Conservation (phyloP, 2,329 filamentous ascomycete species). For the Orbilia ellipsospora region DNA sequence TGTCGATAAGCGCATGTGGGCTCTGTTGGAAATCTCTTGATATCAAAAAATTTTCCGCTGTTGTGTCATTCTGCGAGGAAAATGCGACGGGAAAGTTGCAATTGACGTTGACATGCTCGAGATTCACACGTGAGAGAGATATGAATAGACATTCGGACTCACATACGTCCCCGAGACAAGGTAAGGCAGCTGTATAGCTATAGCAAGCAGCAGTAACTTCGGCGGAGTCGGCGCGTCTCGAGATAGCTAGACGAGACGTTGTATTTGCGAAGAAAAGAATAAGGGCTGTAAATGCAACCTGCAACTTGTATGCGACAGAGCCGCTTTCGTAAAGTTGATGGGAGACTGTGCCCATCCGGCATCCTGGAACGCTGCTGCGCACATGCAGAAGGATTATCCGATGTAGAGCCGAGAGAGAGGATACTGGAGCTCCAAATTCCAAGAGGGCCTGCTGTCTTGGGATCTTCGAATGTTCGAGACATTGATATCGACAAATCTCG, state of each 20-base stretch:
- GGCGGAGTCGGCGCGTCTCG: neutral
- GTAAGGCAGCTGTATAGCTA: conserved; percentile 10
- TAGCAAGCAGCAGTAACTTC: conserved; percentile 3
- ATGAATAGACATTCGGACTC: conserved; percentile 1
- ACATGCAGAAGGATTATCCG: conserved; percentile 43
- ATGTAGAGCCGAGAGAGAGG: conserved; percentile 32
- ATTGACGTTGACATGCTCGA: conserved; percentile 45
- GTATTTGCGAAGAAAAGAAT: conserved; percentile 15
- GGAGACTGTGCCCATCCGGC: conserved; percentile 7
- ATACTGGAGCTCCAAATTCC: conserved; percentile 22
- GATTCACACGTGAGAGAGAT: conserved; percentile 27
- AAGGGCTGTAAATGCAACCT: neutral
- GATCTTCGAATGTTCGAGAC: neutral
- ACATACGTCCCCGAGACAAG: neutral
- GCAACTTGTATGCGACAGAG: conserved; percentile 5
- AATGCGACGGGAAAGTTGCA: conserved; percentile 42
- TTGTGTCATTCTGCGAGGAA: conserved; percentile 29
- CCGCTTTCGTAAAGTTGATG: conserved; percentile 25
- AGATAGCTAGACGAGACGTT: conserved; percentile 11
- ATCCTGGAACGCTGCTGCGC: conserved; percentile 22
- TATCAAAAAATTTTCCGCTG: neutral
- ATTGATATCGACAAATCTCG: neutral
- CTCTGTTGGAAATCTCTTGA: neutral
- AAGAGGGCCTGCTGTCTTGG: conserved; percentile 12
- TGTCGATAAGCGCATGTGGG: conserved; percentile 41